Evolutionary conservation across 148 eudicot genomes (phyloP), one percentile per base, ranked within the genome.

Genomic region (Talinum fruticosum): DNA sequence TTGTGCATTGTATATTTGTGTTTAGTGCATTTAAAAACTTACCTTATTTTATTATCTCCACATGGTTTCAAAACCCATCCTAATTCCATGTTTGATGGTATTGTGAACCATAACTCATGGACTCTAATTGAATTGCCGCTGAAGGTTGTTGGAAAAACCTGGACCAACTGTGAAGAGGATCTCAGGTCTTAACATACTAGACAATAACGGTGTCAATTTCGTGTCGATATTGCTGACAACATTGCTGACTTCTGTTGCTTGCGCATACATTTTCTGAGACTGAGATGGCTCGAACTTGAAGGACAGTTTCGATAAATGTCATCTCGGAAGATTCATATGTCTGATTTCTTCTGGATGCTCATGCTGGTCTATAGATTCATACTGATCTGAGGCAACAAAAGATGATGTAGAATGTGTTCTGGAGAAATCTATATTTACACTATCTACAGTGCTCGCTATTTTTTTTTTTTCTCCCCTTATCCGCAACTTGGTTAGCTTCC

Each of bases 131-230:
- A 71, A n/a, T 54, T 77, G 66, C 35, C 38, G 64, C 74, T 79
- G 78, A 73, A 85, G 87, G 82, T 85, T 70, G 87, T 85, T 28
- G 87, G 87, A 49, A n/a, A 85, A 74, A 77, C 83, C 83, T 13
- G 85, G 87, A 66, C 85, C 87, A 35, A 85, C 87, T 18, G 87
- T 85, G 68, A 85, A 77, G 78, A 81, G 74, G 69, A 82, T 85
- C 51, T 80, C 87, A 10, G 87, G 87, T 19, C 47, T 85, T 4
- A 73, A 73, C 33, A 61, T 85, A 67, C 85, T 85, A 0, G 87
- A 85, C 85, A 85, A 85, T 79, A 85, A 85, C 8, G 85, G 59
- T n/a, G 87, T 85, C 57, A 85, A 85, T 69, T 72, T 82, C 12
- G 83, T 82, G 36, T 82, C 85, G 26, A 78, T 85, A 30, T 72